Percentiles rank a stretch among this genome's conserved stretches.
These are phyloP conservation scores for Angomonas ambiguus DNA, from an alignment of 208 protist species.

Conservation along the genomic window DNA sequence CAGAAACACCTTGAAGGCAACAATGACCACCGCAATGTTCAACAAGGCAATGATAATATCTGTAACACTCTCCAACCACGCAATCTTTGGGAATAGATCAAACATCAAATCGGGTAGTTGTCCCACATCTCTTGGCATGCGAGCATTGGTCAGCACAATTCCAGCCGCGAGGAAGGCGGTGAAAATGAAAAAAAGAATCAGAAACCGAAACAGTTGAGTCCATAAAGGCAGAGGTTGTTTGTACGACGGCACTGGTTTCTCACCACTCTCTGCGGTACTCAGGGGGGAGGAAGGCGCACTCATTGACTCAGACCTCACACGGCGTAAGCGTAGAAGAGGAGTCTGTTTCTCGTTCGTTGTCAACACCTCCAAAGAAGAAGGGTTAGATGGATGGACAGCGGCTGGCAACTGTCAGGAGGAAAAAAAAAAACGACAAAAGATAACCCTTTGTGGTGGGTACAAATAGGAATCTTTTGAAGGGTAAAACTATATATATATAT, in stretches of 20 bases:
- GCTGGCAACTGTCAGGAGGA: no score
- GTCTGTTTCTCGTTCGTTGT: no score
- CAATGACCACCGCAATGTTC: constrained; percentile 30
- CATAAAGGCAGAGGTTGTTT: constrained; percentile 49
- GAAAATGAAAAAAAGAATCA: constrained; percentile 45
- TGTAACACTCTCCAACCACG: constrained; percentile 32
- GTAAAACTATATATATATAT: constrained; percentile 1
- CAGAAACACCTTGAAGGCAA: constrained; percentile 62
- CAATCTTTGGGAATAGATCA: constrained; percentile 54
- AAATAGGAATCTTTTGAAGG: no score
- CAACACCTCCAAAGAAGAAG: no score
- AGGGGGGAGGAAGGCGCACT: no score
- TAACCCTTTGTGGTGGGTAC: no score
- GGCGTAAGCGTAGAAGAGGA: no score
- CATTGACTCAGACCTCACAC: no score
- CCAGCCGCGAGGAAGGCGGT: constrained; percentile 50
- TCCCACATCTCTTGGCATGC: constrained; percentile 61
- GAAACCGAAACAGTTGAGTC: constrained; percentile 66
- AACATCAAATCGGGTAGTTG: constrained; percentile 74
- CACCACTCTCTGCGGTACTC: no score
- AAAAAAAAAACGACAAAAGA: no score
- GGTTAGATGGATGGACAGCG: no score
- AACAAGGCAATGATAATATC: constrained; percentile 58
- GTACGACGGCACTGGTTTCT: constrained; percentile 27
- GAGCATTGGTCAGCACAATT: constrained; percentile 60